Conservation (phyloP, 164 flowering plant species). For the Cinnamomum chago region DNA sequence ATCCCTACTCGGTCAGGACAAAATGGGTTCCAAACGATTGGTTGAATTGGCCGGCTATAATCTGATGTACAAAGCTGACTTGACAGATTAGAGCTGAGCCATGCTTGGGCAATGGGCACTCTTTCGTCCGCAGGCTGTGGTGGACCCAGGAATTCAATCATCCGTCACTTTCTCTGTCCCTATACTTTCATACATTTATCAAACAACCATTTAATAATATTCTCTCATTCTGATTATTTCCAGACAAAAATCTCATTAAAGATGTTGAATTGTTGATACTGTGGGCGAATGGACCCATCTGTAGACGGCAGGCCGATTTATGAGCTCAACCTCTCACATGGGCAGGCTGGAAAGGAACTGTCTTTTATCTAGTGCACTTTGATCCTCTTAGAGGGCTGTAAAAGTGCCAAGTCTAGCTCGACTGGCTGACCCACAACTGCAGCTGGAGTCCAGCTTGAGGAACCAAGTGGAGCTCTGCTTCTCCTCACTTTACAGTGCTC, state of each 20-base stretch:
- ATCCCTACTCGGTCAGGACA: not conserved
- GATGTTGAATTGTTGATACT: not conserved
- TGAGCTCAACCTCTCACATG: slow-evolving; percentile 2
- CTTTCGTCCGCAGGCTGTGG: not conserved
- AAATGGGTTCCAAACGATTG: not conserved
- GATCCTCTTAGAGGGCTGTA: not conserved
- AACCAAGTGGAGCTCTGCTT: not conserved
- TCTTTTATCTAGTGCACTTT: not conserved
- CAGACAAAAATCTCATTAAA: slow-evolving; percentile 7
- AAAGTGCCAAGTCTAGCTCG: too few relatives aligned
- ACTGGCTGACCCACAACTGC: too few relatives aligned
- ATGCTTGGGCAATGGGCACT: not conserved
- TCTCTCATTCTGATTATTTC: not conserved
- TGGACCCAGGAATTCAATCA: not conserved
- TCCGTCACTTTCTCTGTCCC: not conserved
- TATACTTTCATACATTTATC: not conserved
- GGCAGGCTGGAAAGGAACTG: not conserved
- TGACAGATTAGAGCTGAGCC: not conserved
- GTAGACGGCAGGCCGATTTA: not conserved
- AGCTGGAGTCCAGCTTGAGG: too few relatives aligned
- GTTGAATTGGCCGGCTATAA: not conserved
- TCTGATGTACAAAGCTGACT: not conserved
- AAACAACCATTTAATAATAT: not conserved
- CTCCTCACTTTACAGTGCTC: not conserved
- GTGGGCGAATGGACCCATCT: not conserved